Percentiles rank a stretch among this genome's conserved stretches.
phyloP scores from a whole-genome alignment of 1,284 basidiomycete genomes.

The Porodaedalea pini region DNA sequence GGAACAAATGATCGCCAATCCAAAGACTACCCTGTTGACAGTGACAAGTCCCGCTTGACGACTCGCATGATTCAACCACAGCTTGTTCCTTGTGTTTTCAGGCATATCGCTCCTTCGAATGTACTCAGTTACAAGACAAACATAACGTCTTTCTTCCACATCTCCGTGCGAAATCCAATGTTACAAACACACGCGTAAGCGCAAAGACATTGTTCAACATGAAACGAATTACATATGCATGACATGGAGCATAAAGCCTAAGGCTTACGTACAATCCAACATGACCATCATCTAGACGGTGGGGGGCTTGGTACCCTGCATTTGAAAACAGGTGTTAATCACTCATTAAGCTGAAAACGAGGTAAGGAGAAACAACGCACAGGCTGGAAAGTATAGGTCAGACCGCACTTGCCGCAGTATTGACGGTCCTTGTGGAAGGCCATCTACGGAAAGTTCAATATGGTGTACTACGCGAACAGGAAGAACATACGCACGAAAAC shows the following conservation, averaged over 20 bases:
- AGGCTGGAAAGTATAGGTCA: conserved; percentile 87
- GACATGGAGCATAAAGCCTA: neutral
- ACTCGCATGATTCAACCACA: too few relatives aligned
- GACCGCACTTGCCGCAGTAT: conserved; percentile 91
- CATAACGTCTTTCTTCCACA: too few relatives aligned
- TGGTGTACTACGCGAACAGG: neutral
- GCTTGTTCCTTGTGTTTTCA: too few relatives aligned
- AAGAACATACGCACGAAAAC: conserved; percentile 71
- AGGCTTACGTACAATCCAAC: neutral
- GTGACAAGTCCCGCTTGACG: too few relatives aligned
- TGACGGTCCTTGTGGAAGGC: conserved; percentile 94
- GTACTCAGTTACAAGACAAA: too few relatives aligned
- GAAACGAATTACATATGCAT: too few relatives aligned
- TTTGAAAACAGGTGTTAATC: conserved; percentile 16
- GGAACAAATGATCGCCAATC: too few relatives aligned
- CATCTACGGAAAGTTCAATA: conserved; percentile 51
- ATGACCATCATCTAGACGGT: conserved; percentile 17
- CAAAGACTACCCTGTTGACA: too few relatives aligned
- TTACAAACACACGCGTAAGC: too few relatives aligned
- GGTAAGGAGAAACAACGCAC: conserved; percentile 27
- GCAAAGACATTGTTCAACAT: too few relatives aligned
- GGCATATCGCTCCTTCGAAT: too few relatives aligned
- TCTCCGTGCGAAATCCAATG: too few relatives aligned
- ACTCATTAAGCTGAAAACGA: conserved; percentile 13
- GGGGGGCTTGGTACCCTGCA: conserved; percentile 38